phyloP scores from a whole-genome alignment of 352 stramenopile genomes.

The Phytophthora lateralis region DNA sequence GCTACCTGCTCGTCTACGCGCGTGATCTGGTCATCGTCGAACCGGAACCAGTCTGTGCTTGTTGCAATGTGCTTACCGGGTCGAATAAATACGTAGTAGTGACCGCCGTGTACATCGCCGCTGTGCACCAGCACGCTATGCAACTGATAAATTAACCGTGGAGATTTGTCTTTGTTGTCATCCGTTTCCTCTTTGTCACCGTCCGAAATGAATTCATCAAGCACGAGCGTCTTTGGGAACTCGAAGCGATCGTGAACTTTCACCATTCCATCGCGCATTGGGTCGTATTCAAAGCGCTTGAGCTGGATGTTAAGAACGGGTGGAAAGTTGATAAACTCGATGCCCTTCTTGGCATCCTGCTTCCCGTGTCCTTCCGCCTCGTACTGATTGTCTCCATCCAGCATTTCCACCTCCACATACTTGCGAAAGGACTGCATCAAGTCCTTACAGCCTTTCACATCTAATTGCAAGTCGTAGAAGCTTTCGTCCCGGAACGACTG shows the following conservation, averaged over 20 bases:
- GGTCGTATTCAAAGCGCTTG: slow-evolving; percentile 91
- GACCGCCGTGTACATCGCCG: slow-evolving; percentile 84
- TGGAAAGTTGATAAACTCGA: slow-evolving; percentile 86
- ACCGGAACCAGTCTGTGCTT: slow-evolving; percentile 80
- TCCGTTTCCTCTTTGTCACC: slow-evolving; percentile 9
- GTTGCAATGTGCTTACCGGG: slow-evolving; percentile 66
- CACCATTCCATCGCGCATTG: slow-evolving; percentile 86
- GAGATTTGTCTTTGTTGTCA: slow-evolving; percentile 4
- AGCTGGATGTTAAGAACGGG: slow-evolving; percentile 93
- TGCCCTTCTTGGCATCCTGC: slow-evolving; percentile 90
- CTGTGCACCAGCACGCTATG: slow-evolving; percentile 89
- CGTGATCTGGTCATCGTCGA: slow-evolving; percentile 88
- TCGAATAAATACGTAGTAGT: slow-evolving; percentile 92
- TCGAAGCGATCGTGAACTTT: slow-evolving; percentile 91
- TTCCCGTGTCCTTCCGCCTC: slow-evolving; percentile 89
- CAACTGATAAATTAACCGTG: slow-evolving; percentile 72
- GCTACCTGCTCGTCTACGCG: slow-evolving; percentile 69
- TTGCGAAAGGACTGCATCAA: slow-evolving; percentile 91
- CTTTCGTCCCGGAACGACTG: slow-evolving; percentile 88
- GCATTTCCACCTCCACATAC: slow-evolving; percentile 93
- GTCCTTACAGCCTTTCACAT: slow-evolving; percentile 92
- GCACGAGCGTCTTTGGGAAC: slow-evolving; percentile 75
- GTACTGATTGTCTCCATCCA: slow-evolving; percentile 95
- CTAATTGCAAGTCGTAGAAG: slow-evolving; percentile 93
- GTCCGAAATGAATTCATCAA: slow-evolving; percentile 65